A percentile compares a stretch with the other conserved stretches of the same genome.
phyloP scores from a whole-genome alignment of 73 alveolate species.

The Breviolum minutum region DNA sequence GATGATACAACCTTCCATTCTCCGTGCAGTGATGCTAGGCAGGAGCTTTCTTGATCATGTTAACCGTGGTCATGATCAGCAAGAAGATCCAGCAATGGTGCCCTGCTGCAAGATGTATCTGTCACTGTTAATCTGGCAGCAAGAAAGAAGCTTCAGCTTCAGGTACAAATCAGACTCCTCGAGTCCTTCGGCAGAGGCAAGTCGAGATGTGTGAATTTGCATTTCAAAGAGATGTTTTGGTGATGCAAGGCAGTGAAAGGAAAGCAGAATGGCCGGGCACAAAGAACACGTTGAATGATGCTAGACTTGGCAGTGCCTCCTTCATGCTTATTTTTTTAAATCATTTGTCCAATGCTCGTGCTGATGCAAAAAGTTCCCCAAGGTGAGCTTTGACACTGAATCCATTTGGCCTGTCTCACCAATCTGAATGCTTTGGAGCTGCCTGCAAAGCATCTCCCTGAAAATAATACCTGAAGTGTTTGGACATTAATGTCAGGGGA shows the following conservation, averaged over 20 bases:
- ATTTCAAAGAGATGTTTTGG: not conserved
- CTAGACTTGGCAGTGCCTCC: not conserved
- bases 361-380: not conserved
- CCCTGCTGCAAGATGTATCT: not conserved
- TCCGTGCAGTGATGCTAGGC: not conserved
- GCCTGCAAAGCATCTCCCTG: too few relatives aligned
- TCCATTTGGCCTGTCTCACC: too few relatives aligned
- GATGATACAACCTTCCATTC: not conserved
- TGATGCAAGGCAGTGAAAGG: not conserved
- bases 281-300: not conserved
- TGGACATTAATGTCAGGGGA: too few relatives aligned
- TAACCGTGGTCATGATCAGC: conserved; percentile 74
- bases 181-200: not conserved
- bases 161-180: conserved; percentile 50
- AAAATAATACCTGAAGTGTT: too few relatives aligned
- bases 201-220: not conserved
- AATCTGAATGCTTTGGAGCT: too few relatives aligned
- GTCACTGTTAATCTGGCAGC: too few relatives aligned
- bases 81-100: conserved; percentile 81
- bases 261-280: not conserved
- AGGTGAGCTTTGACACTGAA: not conserved
- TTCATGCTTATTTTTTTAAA: not conserved
- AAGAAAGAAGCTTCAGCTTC: not conserved
- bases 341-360: not conserved
- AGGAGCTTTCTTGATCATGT: conserved; percentile 85